phyloP scores from a whole-genome alignment of 257 asterid genomes.

The Fraxinus pennsylvanica region DNA sequence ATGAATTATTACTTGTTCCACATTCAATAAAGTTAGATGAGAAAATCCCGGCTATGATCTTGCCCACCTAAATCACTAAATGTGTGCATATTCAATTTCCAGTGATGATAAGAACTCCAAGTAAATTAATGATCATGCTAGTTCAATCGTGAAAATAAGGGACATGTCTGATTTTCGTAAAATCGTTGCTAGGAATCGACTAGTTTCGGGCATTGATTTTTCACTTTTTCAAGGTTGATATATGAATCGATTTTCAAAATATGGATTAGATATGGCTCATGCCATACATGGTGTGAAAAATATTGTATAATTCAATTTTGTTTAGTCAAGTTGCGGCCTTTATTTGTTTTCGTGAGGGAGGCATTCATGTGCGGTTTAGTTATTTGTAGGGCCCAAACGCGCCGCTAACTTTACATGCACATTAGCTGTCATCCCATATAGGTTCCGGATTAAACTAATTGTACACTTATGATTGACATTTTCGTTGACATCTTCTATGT shows the following conservation, averaged over 20 bases:
- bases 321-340: neutral
- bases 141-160: neutral
- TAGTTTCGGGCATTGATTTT: too few species aligned
- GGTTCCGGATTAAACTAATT: too few species aligned
- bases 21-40: conserved; percentile 31
- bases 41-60: conserved; percentile 42
- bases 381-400: conserved; percentile 34
- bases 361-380: conserved; percentile 50
- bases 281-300: too few species aligned
- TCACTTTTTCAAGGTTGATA: neutral
- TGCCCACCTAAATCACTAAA: conserved; percentile 21
- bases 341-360: conserved; percentile 14
- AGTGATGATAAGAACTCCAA: neutral
- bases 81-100: neutral
- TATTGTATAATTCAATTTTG: too few species aligned
- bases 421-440: conserved; percentile 37
- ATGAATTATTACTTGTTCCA: conserved; percentile 13
- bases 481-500: too few species aligned
- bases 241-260: neutral
- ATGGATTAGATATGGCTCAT: neutral
- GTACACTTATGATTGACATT: too few species aligned
- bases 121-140: too few species aligned
- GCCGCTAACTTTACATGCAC: conserved; percentile 47
- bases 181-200: too few species aligned
- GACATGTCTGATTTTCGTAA: too few species aligned